These are phyloP conservation scores for Striga hermonthica DNA, from an alignment of 305 asterid species.

Conservation along the genomic window DNA sequence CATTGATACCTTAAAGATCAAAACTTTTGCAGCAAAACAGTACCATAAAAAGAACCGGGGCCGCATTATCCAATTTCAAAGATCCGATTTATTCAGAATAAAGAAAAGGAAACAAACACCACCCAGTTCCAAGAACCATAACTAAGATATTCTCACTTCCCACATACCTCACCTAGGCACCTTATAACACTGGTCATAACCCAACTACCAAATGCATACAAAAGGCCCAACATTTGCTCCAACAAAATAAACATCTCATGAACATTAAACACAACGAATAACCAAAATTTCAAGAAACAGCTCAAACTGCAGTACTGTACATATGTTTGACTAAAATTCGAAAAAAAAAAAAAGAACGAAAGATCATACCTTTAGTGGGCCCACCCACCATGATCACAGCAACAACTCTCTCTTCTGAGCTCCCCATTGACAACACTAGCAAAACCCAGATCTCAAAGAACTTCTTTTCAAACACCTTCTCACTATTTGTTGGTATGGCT, in stretches of 20 bases:
- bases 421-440: slow-evolving; percentile 41
- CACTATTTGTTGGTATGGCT: too few relatives aligned
- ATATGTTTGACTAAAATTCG: not conserved
- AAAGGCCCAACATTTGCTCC: not conserved
- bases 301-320: not conserved
- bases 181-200: too few relatives aligned
- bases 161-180: too few relatives aligned
- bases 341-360: not conserved
- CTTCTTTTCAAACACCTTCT: too few relatives aligned
- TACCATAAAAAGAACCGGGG: slow-evolving; percentile 19
- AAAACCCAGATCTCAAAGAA: slow-evolving; percentile 33
- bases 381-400: slow-evolving; percentile 92
- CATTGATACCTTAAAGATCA: not conserved
- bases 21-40: not conserved
- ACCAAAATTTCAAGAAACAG: not conserved
- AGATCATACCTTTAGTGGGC: slow-evolving; percentile 62
- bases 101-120: too few relatives aligned
- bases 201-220: slow-evolving; percentile 8
- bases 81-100: not conserved
- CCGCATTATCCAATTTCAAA: not conserved
- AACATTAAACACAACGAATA: not conserved
- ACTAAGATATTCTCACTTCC: too few relatives aligned
- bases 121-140: slow-evolving; percentile 2
- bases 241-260: not conserved
- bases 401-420: slow-evolving; percentile 59